Evolutionary conservation across 2,329 filamentous ascomycete genomes (phyloP).

Genomic region (Rhynchosporium graminicola): DNA sequence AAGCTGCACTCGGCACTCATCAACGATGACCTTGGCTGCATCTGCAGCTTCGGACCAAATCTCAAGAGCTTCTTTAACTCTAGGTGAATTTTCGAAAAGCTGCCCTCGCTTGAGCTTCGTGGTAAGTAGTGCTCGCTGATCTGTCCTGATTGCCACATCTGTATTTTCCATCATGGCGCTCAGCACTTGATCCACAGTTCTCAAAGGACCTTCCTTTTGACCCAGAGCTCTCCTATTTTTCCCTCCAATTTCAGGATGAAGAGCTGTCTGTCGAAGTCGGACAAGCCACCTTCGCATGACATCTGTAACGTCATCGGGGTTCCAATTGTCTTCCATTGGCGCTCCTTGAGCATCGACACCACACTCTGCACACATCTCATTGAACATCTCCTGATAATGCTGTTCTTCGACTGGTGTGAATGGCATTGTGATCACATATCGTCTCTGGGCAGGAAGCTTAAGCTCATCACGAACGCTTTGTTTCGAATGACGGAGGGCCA

Average conservation of each 20-base stretch:
- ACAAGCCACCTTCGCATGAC: conserved; percentile 78
- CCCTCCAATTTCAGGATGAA: conserved; percentile 80
- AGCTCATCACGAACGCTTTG: conserved; percentile 77
- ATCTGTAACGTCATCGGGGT: conserved; percentile 61
- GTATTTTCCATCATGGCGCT: conserved; percentile 90
- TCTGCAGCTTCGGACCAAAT: conserved; percentile 65
- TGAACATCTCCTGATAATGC: conserved; percentile 76
- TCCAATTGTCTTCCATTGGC: conserved; percentile 68
- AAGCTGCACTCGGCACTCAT: conserved; percentile 65
- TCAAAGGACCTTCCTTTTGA: conserved; percentile 64
- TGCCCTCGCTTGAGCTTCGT: conserved; percentile 72
- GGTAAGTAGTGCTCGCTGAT: conserved; percentile 68
- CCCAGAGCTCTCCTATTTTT: conserved; percentile 66
- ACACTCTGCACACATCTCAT: conserved; percentile 71
- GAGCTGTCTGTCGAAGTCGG: conserved; percentile 75
- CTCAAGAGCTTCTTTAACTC: conserved; percentile 65
- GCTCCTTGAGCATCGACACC: conserved; percentile 64
- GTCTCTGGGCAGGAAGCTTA: conserved; percentile 76
- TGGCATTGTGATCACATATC: conserved; percentile 84
- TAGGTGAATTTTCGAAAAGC: conserved; percentile 72
- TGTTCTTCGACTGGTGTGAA: conserved; percentile 91
- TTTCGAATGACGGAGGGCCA: conserved; percentile 86
- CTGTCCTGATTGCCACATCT: conserved; percentile 63
- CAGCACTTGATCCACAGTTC: conserved; percentile 83
- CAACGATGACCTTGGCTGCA: conserved; percentile 54